Evolutionary conservation across 129 eudicot genomes (phyloP).

Genomic region (Flaveria bidentis): DNA sequence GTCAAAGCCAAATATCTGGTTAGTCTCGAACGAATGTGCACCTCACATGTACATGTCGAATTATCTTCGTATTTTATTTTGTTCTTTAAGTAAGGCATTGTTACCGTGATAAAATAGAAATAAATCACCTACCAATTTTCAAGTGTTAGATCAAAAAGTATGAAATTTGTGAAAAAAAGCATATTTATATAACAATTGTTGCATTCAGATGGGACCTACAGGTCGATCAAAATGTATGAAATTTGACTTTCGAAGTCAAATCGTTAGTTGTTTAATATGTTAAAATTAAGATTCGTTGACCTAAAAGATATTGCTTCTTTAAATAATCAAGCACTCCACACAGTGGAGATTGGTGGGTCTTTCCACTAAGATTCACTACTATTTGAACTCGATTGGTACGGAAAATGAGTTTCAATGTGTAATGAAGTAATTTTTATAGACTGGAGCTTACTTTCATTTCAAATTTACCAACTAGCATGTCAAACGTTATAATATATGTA

Average conservation of each 20-base stretch:
- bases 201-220: neutral
- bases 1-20: too few relatives aligned
- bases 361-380: neutral
- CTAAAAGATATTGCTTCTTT: neutral
- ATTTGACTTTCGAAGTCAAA: neutral
- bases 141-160: too few relatives aligned
- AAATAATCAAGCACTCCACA: neutral
- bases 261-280: neutral
- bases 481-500: too few relatives aligned
- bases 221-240: neutral
- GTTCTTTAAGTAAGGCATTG: too few relatives aligned
- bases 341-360: neutral
- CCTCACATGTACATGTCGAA: too few relatives aligned
- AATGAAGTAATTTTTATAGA: too few relatives aligned
- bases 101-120: too few relatives aligned
- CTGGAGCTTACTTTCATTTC: too few relatives aligned
- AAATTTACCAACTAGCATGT: too few relatives aligned
- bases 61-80: too few relatives aligned
- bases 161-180: neutral
- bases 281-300: neutral
- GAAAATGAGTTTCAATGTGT: neutral
- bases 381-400: neutral
- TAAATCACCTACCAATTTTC: too few relatives aligned
- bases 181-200: neutral
- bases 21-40: too few relatives aligned